These are phyloP conservation scores for Erodium moschatum DNA, from an alignment of 441 rosid genomes.

Conservation along the genomic window DNA sequence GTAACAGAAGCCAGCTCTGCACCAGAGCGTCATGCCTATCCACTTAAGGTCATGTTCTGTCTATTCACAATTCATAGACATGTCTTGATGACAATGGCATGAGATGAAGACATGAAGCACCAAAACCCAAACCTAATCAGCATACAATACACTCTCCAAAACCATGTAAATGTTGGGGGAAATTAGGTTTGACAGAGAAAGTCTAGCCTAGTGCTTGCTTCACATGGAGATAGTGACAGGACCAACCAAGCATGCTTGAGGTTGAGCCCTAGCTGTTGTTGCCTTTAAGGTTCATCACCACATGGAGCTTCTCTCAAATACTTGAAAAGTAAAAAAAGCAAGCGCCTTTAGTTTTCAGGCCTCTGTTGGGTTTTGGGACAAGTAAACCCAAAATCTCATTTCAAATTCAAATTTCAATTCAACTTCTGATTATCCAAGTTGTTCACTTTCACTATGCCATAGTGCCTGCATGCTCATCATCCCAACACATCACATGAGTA, in stretches of 20 bases:
- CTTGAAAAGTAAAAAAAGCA: neutral
- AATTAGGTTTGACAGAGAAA: neutral
- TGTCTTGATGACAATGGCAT: slow-evolving; percentile 1
- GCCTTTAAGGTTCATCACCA: neutral
- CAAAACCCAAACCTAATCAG: neutral
- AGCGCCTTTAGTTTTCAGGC: neutral
- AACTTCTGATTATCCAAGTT: neutral
- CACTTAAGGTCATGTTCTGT: too few relatives aligned
- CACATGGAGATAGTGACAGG: neutral
- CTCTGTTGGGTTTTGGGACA: neutral
- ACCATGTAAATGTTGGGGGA: neutral
- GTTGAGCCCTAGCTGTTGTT: neutral
- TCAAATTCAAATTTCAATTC: neutral
- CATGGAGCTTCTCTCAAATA: neutral
- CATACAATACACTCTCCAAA: neutral
- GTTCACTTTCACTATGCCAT: neutral
- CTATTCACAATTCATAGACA: neutral
- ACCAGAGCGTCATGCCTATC: too few relatives aligned
- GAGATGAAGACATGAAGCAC: neutral
- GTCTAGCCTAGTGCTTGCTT: neutral
- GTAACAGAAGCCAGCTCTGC: too few relatives aligned
- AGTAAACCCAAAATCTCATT: neutral
- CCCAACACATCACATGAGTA: neutral
- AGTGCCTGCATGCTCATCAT: neutral
- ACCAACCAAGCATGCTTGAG: neutral